Conservation (phyloP, 306 rosid genomes). For the Cyamopsis tetragonoloba region DNA sequence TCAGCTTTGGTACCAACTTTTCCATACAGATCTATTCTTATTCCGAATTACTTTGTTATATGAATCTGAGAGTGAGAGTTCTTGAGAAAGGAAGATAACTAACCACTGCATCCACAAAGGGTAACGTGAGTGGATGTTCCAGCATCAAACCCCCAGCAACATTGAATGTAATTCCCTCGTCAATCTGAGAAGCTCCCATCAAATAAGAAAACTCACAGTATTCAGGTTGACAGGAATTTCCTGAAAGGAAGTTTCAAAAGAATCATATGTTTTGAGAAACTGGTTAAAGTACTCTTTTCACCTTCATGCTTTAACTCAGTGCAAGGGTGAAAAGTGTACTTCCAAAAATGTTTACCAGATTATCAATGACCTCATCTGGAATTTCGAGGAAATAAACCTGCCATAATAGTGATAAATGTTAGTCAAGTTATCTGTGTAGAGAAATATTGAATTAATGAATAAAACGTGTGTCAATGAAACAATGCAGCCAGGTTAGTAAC, state of each 20-base stretch:
- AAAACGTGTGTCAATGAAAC: neutral
- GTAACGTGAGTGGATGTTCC: slow-evolving; percentile 83
- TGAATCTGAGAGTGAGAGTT: neutral
- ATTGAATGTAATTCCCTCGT: slow-evolving; percentile 66
- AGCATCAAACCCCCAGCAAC: slow-evolving; percentile 93
- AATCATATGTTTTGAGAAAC: slow-evolving; percentile 37
- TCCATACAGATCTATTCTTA: neutral
- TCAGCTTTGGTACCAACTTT: neutral
- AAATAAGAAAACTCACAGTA: slow-evolving; percentile 46
- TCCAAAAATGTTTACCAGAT: slow-evolving; percentile 52
- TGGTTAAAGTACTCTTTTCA: slow-evolving; percentile 47
- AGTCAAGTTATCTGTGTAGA: slow-evolving; percentile 10
- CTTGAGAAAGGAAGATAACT: slow-evolving; percentile 26
- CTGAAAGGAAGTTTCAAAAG: slow-evolving; percentile 21
- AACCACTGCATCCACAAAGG: slow-evolving; percentile 90
- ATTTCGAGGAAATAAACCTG: slow-evolving; percentile 89
- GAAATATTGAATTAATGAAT: slow-evolving; percentile 1
- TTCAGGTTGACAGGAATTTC: slow-evolving; percentile 28
- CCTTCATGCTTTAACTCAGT: slow-evolving; percentile 41
- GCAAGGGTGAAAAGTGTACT: slow-evolving; percentile 53
- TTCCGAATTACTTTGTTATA: slow-evolving; percentile 10
- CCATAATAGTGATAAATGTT: slow-evolving; percentile 19
- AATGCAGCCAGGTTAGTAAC: neutral
- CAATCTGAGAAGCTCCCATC: slow-evolving; percentile 64
- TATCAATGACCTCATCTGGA: slow-evolving; percentile 75